Percentiles rank a stretch among this genome's conserved stretches.
phyloP scores from a whole-genome alignment of 2,329 filamentous ascomycete genomes.

The Metarhizium humberi region DNA sequence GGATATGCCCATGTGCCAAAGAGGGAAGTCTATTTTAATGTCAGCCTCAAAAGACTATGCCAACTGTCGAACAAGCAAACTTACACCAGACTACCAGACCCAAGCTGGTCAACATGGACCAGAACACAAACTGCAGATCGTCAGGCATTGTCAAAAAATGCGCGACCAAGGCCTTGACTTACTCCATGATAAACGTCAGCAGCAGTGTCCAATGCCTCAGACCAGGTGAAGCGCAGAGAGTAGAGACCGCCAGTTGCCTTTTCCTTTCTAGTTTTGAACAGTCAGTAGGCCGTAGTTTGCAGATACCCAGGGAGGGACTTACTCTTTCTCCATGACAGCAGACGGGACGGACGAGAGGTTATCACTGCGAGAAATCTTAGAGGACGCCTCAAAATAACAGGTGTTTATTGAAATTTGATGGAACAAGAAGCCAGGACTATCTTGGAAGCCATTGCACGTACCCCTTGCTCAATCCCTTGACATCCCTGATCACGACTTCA shows the following conservation, averaged over 20 bases:
- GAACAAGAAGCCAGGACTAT: slow-evolving; percentile 44
- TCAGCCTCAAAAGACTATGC: neutral
- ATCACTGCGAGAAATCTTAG: slow-evolving; percentile 38
- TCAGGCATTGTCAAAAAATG: slow-evolving; percentile 10
- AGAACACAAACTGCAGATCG: slow-evolving; percentile 69
- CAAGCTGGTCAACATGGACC: slow-evolving; percentile 86
- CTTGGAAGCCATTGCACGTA: slow-evolving; percentile 95
- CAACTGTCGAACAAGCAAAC: slow-evolving; percentile 23
- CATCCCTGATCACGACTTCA: slow-evolving; percentile 79
- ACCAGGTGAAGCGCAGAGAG: slow-evolving; percentile 61
- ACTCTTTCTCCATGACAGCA: slow-evolving; percentile 62
- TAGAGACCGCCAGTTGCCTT: slow-evolving; percentile 64
- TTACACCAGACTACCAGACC: slow-evolving; percentile 89
- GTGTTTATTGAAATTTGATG: slow-evolving; percentile 21
- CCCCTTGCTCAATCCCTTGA: slow-evolving; percentile 89
- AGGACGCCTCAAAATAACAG: slow-evolving; percentile 19
- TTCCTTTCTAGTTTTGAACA: slow-evolving; percentile 51
- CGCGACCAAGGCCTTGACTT: slow-evolving; percentile 24
- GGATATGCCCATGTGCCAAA: slow-evolving; percentile 99
- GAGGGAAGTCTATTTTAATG: slow-evolving; percentile 62
- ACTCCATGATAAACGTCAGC: slow-evolving; percentile 91
- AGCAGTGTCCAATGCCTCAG: slow-evolving; percentile 66
- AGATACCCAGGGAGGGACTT: slow-evolving; percentile 29
- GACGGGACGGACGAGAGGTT: slow-evolving; percentile 36
- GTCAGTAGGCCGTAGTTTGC: slow-evolving; percentile 11